These are phyloP conservation scores for Rubroshorea leprosula DNA, from an alignment of 345 rosid genomes.

Conservation along the genomic window DNA sequence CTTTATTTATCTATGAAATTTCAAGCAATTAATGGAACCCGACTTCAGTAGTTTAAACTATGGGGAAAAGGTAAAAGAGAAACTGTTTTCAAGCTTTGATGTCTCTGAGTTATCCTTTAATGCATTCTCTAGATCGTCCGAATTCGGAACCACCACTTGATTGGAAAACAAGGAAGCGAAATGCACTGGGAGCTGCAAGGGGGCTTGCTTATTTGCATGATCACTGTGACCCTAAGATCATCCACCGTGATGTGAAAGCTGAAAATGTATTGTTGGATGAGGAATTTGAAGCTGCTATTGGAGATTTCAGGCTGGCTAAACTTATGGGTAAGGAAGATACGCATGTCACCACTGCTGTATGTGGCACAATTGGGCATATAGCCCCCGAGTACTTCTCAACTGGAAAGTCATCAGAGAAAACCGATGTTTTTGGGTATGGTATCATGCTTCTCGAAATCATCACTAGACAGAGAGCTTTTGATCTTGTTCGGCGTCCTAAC, in stretches of 20 bases:
- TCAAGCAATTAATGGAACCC: not conserved
- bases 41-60: too few species aligned
- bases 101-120: too few species aligned
- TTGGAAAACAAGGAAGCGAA: constrained; percentile 67
- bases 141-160: constrained; percentile 47
- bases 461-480: constrained; percentile 92
- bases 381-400: constrained; percentile 94
- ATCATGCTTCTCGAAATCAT: constrained; percentile 97
- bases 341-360: constrained; percentile 91
- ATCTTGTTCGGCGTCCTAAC: constrained; percentile 92
- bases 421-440: constrained; percentile 96
- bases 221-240: constrained; percentile 90
- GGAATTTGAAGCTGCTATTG: constrained; percentile 91
- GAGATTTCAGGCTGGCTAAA: constrained; percentile 92
- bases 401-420: constrained; percentile 89
- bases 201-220: constrained; percentile 93
- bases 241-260: constrained; percentile 96
- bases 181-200: constrained; percentile 81
- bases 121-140: constrained; percentile 43
- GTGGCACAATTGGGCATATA: constrained; percentile 97
- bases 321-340: constrained; percentile 89
- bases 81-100: too few species aligned
- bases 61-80: too few species aligned
- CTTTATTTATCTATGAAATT: not conserved
- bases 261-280: constrained; percentile 91